Percentiles rank a stretch among this genome's conserved stretches.
Evolutionary conservation across 2,329 filamentous ascomycete genomes (phyloP).

Genomic region (Nemania sp.): DNA sequence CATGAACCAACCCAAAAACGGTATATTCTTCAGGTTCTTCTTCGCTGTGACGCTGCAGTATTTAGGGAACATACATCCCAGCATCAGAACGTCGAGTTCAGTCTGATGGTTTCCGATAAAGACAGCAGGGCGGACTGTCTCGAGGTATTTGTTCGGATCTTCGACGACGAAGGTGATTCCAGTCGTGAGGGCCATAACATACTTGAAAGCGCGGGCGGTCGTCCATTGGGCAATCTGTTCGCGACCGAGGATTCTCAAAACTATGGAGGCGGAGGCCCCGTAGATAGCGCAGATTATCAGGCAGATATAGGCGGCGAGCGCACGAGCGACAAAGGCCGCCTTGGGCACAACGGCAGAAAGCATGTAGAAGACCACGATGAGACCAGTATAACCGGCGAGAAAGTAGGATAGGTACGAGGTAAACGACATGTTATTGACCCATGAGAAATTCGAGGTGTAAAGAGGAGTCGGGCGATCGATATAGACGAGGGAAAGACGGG

Average conservation of each 20-base stretch:
- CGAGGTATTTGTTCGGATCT: slow-evolving; percentile 73
- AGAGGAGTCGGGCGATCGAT: slow-evolving; percentile 4
- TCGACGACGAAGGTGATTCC: slow-evolving; percentile 83
- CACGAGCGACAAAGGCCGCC: slow-evolving; percentile 76
- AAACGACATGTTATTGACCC: slow-evolving; percentile 48
- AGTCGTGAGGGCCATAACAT: slow-evolving; percentile 77
- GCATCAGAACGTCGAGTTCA: slow-evolving; percentile 92
- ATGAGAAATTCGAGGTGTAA: slow-evolving; percentile 35
- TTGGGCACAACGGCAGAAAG: slow-evolving; percentile 69
- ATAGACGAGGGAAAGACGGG: slow-evolving; percentile 6
- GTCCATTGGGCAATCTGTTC: slow-evolving; percentile 88
- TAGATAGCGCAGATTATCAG: slow-evolving; percentile 73
- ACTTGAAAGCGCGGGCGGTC: slow-evolving; percentile 82
- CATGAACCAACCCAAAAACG: slow-evolving; percentile 97
- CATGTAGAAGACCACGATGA: slow-evolving; percentile 70
- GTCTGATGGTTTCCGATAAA: slow-evolving; percentile 97
- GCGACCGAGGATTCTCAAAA: slow-evolving; percentile 77
- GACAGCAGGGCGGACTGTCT: slow-evolving; percentile 80
- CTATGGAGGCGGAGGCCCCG: slow-evolving; percentile 79
- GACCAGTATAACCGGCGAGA: slow-evolving; percentile 62
- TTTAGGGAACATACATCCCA: slow-evolving; percentile 88
- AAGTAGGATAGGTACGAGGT: slow-evolving; percentile 56
- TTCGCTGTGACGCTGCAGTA: slow-evolving; percentile 96
- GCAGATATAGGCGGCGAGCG: slow-evolving; percentile 73
- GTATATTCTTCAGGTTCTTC: slow-evolving; percentile 80